Evolutionary conservation across 495 filamentous ascomycete species (phyloP), one percentile per base, ranked within the genome.

Genomic region (Podospora didyma): DNA sequence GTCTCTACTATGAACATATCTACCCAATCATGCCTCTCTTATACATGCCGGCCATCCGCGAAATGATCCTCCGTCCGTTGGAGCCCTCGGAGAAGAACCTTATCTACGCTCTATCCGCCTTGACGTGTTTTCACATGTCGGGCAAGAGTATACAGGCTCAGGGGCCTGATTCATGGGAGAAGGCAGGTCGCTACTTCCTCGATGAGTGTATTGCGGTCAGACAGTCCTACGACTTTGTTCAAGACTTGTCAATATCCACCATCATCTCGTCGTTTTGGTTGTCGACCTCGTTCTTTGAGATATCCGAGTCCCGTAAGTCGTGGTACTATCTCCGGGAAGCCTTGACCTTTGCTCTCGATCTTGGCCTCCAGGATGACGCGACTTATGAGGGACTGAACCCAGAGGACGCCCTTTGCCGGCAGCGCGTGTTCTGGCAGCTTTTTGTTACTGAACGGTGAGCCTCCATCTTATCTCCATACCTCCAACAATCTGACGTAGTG

Each of bases 251-350:
- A 0, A 49, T 71, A 10, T 56, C 55, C 14, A 65, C 67, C 22
- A 61, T 73, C 28, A 64, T 70, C 14, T 65, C 69, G 14, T 73
- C 70, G 10, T 71, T 71, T 58, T 68, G 66, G 48, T 53, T 73
- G 37, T 63, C 61, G 5, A 67, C 63, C 17, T 68, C 69, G 0
- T 71, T 67, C 49, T 70, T 73, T 52, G 70, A 73, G 56, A 63
- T 70, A 10, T 67, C 67, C 35, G 59, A 71, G 31, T 55, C 54
- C 34, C 48, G 59, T 17, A 73, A 73, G 47, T 67, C 80, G 7
- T 87, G 84, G 82, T 79, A 80, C 49, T 86, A 86, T 58, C 65
- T 87, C n/a, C 76, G 83, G 37, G 83, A 88, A 63, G 76, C 83
- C 1, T 79, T 79, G 21, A 81, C 81, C 0, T 75, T 84, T 69